Conservation (phyloP, 1,139 yeast species). For the Taphrina wiesneri region DNA sequence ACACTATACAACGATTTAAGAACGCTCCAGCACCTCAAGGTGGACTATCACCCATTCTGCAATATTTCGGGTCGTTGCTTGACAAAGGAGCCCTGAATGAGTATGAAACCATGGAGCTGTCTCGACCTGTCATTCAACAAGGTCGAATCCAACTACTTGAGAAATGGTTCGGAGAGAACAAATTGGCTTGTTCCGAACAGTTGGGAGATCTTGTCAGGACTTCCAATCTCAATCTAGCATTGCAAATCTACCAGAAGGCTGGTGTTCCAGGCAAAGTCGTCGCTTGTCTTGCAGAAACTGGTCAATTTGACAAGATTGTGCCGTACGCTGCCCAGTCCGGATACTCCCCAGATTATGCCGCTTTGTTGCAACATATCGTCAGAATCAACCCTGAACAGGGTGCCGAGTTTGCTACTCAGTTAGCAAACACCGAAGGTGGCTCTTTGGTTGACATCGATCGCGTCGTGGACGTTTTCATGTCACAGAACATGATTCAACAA, state of each 20-base stretch:
- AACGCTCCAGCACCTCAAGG: slow-evolving; percentile 94
- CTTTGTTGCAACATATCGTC: slow-evolving; percentile 84
- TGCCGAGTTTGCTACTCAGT: slow-evolving; percentile 90
- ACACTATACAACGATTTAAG: slow-evolving; percentile 89
- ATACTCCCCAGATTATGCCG: slow-evolving; percentile 86
- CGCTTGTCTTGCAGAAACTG: slow-evolving; percentile 87
- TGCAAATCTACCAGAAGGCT: slow-evolving; percentile 88
- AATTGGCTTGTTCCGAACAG: slow-evolving; percentile 90
- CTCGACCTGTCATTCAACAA: slow-evolving; percentile 93
- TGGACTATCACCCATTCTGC: slow-evolving; percentile 88
- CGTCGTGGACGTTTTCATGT: slow-evolving; percentile 88
- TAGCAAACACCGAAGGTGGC: slow-evolving; percentile 63
- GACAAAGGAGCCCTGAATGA: slow-evolving; percentile 93
- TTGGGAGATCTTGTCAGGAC: slow-evolving; percentile 95
- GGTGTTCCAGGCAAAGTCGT: slow-evolving; percentile 87
- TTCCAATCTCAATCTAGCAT: slow-evolving; percentile 77
- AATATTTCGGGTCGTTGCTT: slow-evolving; percentile 85
- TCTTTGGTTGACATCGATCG: slow-evolving; percentile 77
- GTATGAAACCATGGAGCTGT: slow-evolving; percentile 91
- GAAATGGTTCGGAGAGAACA: slow-evolving; percentile 94
- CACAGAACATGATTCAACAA: slow-evolving; percentile 93
- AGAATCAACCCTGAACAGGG: slow-evolving; percentile 97
- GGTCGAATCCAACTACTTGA: slow-evolving; percentile 92
- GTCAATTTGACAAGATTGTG: slow-evolving; percentile 91
- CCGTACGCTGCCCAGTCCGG: slow-evolving; percentile 91